phyloP scores from a whole-genome alignment of 1,139 yeast species.

The Diutina pseudorugosa region DNA sequence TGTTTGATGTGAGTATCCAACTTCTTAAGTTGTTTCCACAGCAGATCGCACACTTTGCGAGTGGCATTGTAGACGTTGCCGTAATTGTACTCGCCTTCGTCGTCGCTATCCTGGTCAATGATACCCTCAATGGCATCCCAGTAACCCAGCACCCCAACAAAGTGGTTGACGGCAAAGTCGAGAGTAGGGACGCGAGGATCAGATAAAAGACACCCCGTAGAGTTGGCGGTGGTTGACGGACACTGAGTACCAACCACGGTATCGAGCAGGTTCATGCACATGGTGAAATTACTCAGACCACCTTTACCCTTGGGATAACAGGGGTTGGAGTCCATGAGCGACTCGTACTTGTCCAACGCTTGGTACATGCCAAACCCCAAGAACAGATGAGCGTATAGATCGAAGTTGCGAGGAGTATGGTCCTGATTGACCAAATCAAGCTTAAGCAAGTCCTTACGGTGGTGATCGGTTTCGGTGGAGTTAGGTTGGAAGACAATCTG shows the following conservation, averaged over 20 bases:
- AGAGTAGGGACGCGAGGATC: constrained; percentile 50
- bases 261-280: not conserved
- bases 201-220: constrained; percentile 25
- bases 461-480: constrained; percentile 39
- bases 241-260: not conserved
- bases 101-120: constrained; percentile 12
- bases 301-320: constrained; percentile 42
- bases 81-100: constrained; percentile 19
- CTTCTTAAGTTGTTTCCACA: constrained; percentile 10
- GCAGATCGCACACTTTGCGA: constrained; percentile 30
- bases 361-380: constrained; percentile 70
- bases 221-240: not conserved
- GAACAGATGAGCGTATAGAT: constrained; percentile 59
- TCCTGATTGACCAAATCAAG: constrained; percentile 33
- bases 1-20: constrained; percentile 4
- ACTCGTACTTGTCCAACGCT: constrained; percentile 41
- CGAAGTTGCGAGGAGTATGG: not conserved
- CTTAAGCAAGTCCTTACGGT: constrained; percentile 40
- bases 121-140: constrained; percentile 59
- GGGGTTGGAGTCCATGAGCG: constrained; percentile 41
- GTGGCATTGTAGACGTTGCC: constrained; percentile 31
- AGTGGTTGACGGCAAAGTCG: constrained; percentile 55
- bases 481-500: constrained; percentile 74
- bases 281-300: not conserved
- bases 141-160: constrained; percentile 73